Evolutionary conservation across 148 eudicot species (phyloP).

Genomic region (Polygonum maritimum): DNA sequence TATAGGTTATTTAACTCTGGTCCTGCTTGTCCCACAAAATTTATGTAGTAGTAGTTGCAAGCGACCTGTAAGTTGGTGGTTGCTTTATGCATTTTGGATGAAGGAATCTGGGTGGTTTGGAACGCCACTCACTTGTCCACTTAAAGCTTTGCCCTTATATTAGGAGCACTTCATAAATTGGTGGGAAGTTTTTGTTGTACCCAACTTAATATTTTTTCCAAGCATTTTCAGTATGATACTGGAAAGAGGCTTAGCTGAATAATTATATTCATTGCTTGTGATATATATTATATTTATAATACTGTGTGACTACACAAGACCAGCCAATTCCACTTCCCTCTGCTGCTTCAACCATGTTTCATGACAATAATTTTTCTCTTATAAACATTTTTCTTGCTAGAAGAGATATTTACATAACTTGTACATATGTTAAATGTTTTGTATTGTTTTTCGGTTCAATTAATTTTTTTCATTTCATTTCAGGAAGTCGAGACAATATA

Average conservation of each 20-base stretch:
- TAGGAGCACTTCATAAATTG: not conserved
- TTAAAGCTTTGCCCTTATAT: not conserved
- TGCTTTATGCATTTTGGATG: not conserved
- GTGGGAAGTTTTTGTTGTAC: not conserved
- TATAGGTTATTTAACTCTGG: not conserved
- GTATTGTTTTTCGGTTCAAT: not conserved
- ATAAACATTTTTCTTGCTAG: not conserved
- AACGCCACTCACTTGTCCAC: not conserved
- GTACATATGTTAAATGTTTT: not conserved
- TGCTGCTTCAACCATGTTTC: not conserved
- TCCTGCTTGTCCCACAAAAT: not conserved
- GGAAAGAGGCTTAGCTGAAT: not conserved
- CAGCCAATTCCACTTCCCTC: not conserved
- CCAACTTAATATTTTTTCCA: not conserved
- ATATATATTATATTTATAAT: not conserved
- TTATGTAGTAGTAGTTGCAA: not conserved
- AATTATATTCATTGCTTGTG: not conserved
- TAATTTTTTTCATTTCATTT: slow-evolving; percentile 3
- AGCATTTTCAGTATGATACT: not conserved
- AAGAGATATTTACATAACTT: not conserved
- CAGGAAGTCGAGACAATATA: slow-evolving; percentile 93
- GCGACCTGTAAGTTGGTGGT: not conserved
- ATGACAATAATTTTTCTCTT: not conserved
- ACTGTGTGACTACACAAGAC: not conserved
- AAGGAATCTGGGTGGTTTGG: not conserved